phyloP scores from a whole-genome alignment of 2,329 filamentous ascomycete genomes.

The Aspergillus intermedius region DNA sequence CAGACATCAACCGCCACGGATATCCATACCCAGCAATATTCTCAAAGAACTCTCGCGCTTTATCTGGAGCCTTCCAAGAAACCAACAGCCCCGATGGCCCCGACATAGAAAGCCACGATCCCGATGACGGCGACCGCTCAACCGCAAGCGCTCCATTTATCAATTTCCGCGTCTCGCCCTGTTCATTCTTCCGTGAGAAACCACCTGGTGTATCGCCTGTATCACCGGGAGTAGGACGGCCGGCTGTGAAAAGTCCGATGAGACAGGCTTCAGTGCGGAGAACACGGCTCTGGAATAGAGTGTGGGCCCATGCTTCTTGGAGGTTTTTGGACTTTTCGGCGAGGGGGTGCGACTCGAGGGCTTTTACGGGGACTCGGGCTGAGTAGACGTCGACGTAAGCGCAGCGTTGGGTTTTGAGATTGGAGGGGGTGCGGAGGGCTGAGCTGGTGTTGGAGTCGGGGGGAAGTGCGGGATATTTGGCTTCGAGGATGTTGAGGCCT shows the following conservation, averaged over 20 bases:
- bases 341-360: constrained; percentile 6
- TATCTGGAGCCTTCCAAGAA: constrained; percentile 14
- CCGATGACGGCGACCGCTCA: constrained; percentile 6
- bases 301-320: constrained; percentile 17
- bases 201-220: constrained; percentile 6
- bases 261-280: constrained; percentile 15
- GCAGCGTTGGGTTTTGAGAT: constrained; percentile 13
- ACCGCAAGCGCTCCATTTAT: constrained; percentile 16
- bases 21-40: constrained; percentile 21
- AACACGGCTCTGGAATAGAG: constrained; percentile 11
- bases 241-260: constrained; percentile 8
- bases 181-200: constrained; percentile 5
- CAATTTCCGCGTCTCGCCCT: constrained; percentile 6
- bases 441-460: constrained; percentile 12
- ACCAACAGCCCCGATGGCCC: constrained; percentile 12
- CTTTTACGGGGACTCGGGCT: constrained; percentile 13
- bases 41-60: constrained; percentile 19
- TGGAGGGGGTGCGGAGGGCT: constrained; percentile 10
- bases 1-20: constrained; percentile 22
- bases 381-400: constrained; percentile 22
- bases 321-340: constrained; percentile 4
- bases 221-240: constrained; percentile 14
- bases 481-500: constrained; percentile 17
- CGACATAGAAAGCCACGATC: background rate
- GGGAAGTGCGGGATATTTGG: constrained; percentile 19